Percentiles rank a stretch among this genome's conserved stretches.
Evolutionary conservation across 345 rosid species (phyloP).

Genomic region (Schrenkiella parvula): DNA sequence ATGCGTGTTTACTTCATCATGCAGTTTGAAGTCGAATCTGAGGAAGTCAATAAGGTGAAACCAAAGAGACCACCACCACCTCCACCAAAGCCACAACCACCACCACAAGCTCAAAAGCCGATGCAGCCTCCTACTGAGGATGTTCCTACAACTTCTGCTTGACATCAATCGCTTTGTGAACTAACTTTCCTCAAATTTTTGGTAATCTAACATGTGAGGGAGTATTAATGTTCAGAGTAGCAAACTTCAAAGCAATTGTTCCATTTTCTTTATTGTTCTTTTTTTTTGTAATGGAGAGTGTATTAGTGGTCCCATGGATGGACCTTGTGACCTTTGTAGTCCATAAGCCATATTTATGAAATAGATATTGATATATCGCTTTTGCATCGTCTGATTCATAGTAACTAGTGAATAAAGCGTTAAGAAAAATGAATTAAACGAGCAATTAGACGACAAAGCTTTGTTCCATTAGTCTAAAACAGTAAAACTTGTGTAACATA

Average conservation of each 20-base stretch:
- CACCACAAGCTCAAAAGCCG: conserved; percentile 22
- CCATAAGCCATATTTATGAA: background rate
- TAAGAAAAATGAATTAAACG: too few species aligned
- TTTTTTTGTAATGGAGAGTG: background rate
- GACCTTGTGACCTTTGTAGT: background rate
- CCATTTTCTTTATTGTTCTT: background rate
- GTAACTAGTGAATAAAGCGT: background rate
- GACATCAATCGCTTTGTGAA: conserved; percentile 17
- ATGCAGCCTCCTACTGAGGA: conserved; percentile 45
- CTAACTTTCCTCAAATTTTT: conserved; percentile 18
- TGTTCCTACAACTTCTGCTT: conserved; percentile 72
- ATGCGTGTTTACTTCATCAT: background rate
- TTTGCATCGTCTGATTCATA: background rate
- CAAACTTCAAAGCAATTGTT: background rate
- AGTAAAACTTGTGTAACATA: background rate
- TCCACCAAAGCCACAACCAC: conserved; percentile 38
- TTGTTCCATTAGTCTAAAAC: background rate
- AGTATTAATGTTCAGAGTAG: conserved; percentile 23
- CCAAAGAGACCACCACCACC: conserved; percentile 72
- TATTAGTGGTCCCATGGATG: conserved; percentile 12
- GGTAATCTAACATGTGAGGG: conserved; percentile 7
- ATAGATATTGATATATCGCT: background rate
- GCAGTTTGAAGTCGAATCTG: conserved; percentile 61
- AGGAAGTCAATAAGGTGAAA: conserved; percentile 46
- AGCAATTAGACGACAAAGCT: background rate